These are phyloP conservation scores for Niveomyces coronatus DNA, from an alignment of 2,329 filamentous ascomycete genomes.

Conservation along the genomic window DNA sequence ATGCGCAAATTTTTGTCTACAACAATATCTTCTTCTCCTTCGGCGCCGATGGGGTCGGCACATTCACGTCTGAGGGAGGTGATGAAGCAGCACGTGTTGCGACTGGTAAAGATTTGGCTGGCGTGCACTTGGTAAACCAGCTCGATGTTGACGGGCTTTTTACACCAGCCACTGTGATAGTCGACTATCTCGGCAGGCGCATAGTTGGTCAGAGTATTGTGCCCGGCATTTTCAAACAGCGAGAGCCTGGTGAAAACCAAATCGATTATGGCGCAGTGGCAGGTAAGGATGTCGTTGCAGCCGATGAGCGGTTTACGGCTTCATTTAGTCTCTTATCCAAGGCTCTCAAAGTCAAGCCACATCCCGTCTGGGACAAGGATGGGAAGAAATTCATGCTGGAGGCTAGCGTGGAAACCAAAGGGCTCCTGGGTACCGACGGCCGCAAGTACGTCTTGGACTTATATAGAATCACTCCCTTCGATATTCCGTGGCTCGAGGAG, in stretches of 20 bases:
- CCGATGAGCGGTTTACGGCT: slow-evolving; percentile 73
- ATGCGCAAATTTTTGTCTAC: slow-evolving; percentile 98
- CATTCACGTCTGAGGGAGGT: slow-evolving; percentile 90
- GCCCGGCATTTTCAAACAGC: slow-evolving; percentile 97
- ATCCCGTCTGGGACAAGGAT: slow-evolving; percentile 97
- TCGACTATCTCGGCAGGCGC: slow-evolving; percentile 94
- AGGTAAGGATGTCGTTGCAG: slow-evolving; percentile 88
- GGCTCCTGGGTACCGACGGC: slow-evolving; percentile 90
- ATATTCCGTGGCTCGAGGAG: slow-evolving; percentile 84
- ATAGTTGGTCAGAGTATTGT: slow-evolving; percentile 97
- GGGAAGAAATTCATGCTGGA: slow-evolving; percentile 82
- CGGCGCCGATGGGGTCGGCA: slow-evolving; percentile 92
- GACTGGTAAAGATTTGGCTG: slow-evolving; percentile 91
- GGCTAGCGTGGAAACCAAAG: slow-evolving; percentile 95
- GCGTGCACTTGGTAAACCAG: slow-evolving; percentile 92
- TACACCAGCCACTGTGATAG: slow-evolving; percentile 89
- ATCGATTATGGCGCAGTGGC: slow-evolving; percentile 98
- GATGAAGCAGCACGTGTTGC: slow-evolving; percentile 94
- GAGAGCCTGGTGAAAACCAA: slow-evolving; percentile 93
- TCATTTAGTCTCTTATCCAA: slow-evolving; percentile 88
- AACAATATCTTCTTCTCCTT: slow-evolving; percentile 99
- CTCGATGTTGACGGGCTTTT: slow-evolving; percentile 91
- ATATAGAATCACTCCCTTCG: slow-evolving; percentile 87
- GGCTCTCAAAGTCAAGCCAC: slow-evolving; percentile 82
- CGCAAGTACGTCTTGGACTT: slow-evolving; percentile 96